Base-by-base conservation (phyloP, 2,329 filamentous ascomycete species). In the Clarireedia hainanense region DNA sequence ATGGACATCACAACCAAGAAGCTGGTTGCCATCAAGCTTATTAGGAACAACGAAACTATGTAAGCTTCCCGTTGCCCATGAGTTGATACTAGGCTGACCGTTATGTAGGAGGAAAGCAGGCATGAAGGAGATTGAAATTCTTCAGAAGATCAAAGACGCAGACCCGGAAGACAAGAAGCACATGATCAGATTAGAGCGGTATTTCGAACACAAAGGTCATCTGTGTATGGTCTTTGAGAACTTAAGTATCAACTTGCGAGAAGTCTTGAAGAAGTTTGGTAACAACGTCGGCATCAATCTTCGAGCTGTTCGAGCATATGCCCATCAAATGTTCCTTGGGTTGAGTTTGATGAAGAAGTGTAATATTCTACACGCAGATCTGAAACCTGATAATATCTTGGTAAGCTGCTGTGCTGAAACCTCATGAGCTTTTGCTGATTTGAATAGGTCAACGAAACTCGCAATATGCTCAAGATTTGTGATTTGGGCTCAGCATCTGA, bases 221-320 rank as follows among this genome's bases (percentile, higher is more conserved):
- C 74, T 99, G 48, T 99, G 94, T 72, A 91, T 99, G 79, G 90
- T 91, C 0, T 99, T 99, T 72, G 94, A 99, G 72, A 94, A 95
- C 69, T 78, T 99, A 62, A 88, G 89, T 68, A 84, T 95, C 76
- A 97, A 99, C 67, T 74, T 99, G 57, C 86, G 95, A 61, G 92
- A 97, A 69, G 88, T 97, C 5, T 72, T 99, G 63, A 95, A 94
- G 72, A 96, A 96, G 69, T 96, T 95, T 70, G 94, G 92, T 57
- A 89, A 94, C 63, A 91, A 96, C 65, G 85, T 95, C 47, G 94
- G 94, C 61, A 89, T 99, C 73, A 95, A 95, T 65, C 74, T 97
- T 54, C 82, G 82, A 59, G 92, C 91, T 10, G 92, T 96, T 48
- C 83, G 90, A 63, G 84, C 86, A 15, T 99, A 96, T 69, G 89